phyloP scores from a whole-genome alignment of 1,284 basidiomycete species.

The Caloboletus inedulis region DNA sequence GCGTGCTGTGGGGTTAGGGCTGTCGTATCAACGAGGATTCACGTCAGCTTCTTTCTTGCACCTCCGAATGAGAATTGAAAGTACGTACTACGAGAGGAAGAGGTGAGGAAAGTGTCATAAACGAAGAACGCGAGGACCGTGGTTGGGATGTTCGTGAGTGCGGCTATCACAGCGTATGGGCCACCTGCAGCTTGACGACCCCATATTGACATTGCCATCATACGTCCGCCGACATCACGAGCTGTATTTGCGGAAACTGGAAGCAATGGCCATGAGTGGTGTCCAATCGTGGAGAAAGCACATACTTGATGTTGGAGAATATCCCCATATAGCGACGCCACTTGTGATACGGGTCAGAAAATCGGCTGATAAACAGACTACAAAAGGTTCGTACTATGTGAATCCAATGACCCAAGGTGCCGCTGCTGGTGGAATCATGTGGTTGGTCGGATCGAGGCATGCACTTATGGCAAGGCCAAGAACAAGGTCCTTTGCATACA shows the following conservation, averaged over 20 bases:
- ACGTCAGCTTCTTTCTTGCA: slow-evolving; percentile 14
- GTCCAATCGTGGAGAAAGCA: neutral
- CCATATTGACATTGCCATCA: slow-evolving; percentile 58
- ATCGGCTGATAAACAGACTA: neutral
- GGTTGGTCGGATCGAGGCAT: slow-evolving; percentile 59
- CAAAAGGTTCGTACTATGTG: slow-evolving; percentile 41
- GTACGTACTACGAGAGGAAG: slow-evolving; percentile 29
- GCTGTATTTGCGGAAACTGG: slow-evolving; percentile 63
- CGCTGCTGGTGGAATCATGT: slow-evolving; percentile 50
- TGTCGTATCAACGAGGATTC: slow-evolving; percentile 4
- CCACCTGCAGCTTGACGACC: slow-evolving; percentile 54
- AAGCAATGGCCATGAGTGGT: neutral
- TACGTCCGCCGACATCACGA: slow-evolving; percentile 62
- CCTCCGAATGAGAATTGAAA: slow-evolving; percentile 1
- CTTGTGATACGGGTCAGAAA: slow-evolving; percentile 32
- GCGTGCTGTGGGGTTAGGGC: slow-evolving; percentile 27
- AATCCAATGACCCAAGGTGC: slow-evolving; percentile 53
- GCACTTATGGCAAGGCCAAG: slow-evolving; percentile 59
- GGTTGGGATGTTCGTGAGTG: slow-evolving; percentile 63
- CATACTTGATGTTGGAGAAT: slow-evolving; percentile 47
- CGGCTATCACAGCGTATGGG: slow-evolving; percentile 58
- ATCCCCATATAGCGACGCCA: slow-evolving; percentile 58
- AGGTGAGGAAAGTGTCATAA: slow-evolving; percentile 51
- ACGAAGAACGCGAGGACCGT: slow-evolving; percentile 49
- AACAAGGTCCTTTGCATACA: slow-evolving; percentile 57